Percentiles rank a stretch among this genome's conserved stretches.
These are phyloP conservation scores for Geranium incanum DNA, from an alignment of 441 rosid genomes.

Conservation along the genomic window DNA sequence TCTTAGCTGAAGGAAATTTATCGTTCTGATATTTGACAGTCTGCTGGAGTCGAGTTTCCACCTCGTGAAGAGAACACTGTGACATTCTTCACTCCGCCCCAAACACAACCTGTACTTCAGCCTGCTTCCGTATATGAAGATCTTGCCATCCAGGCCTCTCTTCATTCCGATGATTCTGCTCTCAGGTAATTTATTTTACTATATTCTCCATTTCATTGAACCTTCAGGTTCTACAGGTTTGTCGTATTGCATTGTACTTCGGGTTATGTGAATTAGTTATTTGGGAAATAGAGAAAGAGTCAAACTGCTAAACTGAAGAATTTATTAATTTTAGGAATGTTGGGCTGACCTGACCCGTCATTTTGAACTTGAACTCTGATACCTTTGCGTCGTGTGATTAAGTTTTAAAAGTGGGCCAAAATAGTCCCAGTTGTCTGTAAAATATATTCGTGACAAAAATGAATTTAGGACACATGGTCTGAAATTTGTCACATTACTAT, in stretches of 20 bases:
- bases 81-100: conserved; percentile 91
- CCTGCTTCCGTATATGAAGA: conserved; percentile 57
- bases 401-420: too few species aligned
- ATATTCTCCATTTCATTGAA: conserved; percentile 3
- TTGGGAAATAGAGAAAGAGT: too few species aligned
- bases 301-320: too few species aligned
- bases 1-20: neutral
- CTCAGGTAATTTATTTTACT: conserved; percentile 46
- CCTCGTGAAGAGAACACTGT: conserved; percentile 73
- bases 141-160: conserved; percentile 86
- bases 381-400: neutral
- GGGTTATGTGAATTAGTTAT: neutral
- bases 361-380: neutral
- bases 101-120: conserved; percentile 62
- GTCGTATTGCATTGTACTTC: neutral
- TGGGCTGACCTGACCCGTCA: neutral
- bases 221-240: conserved; percentile 6
- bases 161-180: conserved; percentile 70
- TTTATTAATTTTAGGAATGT: too few species aligned
- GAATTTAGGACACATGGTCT: too few species aligned
- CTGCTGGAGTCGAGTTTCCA: conserved; percentile 89
- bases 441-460: too few species aligned
- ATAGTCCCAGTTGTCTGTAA: too few species aligned
- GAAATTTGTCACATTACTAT: too few species aligned
- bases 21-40: conserved; percentile 30